These are phyloP conservation scores for Quercus berberidifolia DNA, from an alignment of 306 rosid genomes.

Conservation along the genomic window DNA sequence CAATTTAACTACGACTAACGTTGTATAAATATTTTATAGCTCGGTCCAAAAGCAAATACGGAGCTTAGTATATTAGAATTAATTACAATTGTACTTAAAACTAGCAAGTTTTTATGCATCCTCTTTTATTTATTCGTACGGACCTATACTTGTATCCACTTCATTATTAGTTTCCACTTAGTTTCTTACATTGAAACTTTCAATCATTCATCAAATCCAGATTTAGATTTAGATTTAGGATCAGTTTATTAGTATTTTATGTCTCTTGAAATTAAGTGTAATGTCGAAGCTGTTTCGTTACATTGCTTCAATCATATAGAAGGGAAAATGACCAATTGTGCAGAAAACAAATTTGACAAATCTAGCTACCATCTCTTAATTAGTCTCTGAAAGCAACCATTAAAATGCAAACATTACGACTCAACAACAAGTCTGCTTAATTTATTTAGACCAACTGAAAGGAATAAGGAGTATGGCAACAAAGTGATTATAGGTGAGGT, in stretches of 20 bases:
- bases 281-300: neutral
- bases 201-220: neutral
- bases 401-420: neutral
- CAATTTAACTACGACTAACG: neutral
- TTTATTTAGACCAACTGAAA: neutral
- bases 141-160: neutral
- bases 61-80: neutral
- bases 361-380: neutral
- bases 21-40: neutral
- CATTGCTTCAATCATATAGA: neutral
- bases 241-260: neutral
- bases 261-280: neutral
- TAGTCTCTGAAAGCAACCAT: neutral
- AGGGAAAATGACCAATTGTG: neutral
- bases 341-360: neutral
- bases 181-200: neutral
- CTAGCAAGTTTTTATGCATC: neutral
- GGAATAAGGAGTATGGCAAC: neutral
- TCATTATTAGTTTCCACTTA: neutral
- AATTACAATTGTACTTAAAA: neutral
- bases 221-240: neutral
- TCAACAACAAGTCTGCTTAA: neutral
- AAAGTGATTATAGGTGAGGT: neutral
- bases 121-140: neutral
- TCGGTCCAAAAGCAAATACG: neutral